Evolutionary conservation across 352 stramenopile genomes (phyloP).

Genomic region (Globisporangium camurandrum): DNA sequence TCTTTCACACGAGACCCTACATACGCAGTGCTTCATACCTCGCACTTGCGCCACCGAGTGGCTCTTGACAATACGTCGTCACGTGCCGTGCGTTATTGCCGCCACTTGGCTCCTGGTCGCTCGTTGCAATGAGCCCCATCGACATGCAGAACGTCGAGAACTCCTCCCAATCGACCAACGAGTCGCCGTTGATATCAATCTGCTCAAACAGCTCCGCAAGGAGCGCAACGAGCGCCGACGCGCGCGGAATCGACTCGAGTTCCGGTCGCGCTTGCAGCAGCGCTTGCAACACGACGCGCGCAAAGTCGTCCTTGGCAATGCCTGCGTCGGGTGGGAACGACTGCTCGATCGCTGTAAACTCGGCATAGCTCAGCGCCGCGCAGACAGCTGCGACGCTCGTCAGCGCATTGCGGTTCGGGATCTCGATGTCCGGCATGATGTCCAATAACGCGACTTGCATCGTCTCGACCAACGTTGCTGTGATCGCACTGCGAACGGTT

Average conservation of each 20-base stretch:
- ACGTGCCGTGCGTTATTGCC: neutral
- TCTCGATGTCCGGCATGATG: slow-evolving; percentile 65
- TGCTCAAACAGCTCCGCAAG: slow-evolving; percentile 77
- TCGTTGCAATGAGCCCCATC: slow-evolving; percentile 47
- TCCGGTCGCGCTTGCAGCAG: slow-evolving; percentile 35
- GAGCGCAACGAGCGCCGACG: slow-evolving; percentile 29
- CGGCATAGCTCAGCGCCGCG: slow-evolving; percentile 40
- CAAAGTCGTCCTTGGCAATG: slow-evolving; percentile 41
- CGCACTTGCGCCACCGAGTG: slow-evolving; percentile 4
- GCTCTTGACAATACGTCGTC: slow-evolving; percentile 15
- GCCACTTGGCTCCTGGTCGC: slow-evolving; percentile 13
- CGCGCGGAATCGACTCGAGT: slow-evolving; percentile 23
- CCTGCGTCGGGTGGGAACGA: slow-evolving; percentile 37
- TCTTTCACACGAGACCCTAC: neutral
- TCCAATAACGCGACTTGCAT: slow-evolving; percentile 60
- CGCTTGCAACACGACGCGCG: slow-evolving; percentile 35
- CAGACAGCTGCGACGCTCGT: slow-evolving; percentile 56
- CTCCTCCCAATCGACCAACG: slow-evolving; percentile 74
- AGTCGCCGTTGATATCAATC: slow-evolving; percentile 82
- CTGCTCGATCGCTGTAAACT: slow-evolving; percentile 48
- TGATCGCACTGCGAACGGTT: slow-evolving; percentile 35
- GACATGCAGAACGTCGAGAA: slow-evolving; percentile 79
- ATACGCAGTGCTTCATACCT: slow-evolving; percentile 4
- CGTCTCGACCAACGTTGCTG: slow-evolving; percentile 28
- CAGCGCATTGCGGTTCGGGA: slow-evolving; percentile 50